phyloP scores from a whole-genome alignment of 192 early-diverging fungal genomes.

The Oehlia diaphana region DNA sequence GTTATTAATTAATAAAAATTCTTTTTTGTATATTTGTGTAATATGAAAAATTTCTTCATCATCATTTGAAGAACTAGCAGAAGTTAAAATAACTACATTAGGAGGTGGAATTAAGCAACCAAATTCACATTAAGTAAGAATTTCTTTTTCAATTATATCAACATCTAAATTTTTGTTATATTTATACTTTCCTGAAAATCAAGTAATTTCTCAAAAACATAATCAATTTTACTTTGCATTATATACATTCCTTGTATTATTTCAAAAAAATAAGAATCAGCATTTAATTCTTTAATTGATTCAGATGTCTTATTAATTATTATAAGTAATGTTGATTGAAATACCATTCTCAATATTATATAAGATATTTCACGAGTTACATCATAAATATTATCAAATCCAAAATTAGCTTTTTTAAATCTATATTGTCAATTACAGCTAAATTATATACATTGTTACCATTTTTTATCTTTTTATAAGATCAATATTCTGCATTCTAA shows the following conservation, averaged over 20 bases:
- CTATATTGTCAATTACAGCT: not conserved
- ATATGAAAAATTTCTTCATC: not conserved
- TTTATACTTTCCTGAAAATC: not conserved
- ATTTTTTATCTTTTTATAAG: not conserved
- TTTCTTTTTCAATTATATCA: not conserved
- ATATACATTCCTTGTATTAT: not conserved
- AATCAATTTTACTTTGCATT: too few relatives aligned
- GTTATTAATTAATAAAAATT: not conserved
- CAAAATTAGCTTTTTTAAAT: slow-evolving; percentile 7
- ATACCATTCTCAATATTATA: not conserved
- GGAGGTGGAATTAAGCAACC: not conserved
- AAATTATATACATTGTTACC: not conserved
- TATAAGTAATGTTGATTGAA: not conserved
- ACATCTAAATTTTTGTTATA: not conserved
- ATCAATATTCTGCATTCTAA: not conserved
- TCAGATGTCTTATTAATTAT: not conserved
- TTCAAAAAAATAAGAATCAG: not conserved
- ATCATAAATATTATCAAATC: slow-evolving; percentile 14
- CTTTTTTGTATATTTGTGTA: not conserved
- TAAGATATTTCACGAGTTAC: not conserved
- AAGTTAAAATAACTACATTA: not conserved
- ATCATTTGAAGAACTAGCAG: too few relatives aligned
- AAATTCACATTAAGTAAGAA: not conserved
- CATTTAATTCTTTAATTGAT: not conserved
- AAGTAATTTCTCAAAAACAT: too few relatives aligned